A percentile compares a stretch with the other conserved stretches of the same genome.
Evolutionary conservation across 768 basidiomycete genomes (phyloP).

Genomic region (Omphalotus guepiniiformis): DNA sequence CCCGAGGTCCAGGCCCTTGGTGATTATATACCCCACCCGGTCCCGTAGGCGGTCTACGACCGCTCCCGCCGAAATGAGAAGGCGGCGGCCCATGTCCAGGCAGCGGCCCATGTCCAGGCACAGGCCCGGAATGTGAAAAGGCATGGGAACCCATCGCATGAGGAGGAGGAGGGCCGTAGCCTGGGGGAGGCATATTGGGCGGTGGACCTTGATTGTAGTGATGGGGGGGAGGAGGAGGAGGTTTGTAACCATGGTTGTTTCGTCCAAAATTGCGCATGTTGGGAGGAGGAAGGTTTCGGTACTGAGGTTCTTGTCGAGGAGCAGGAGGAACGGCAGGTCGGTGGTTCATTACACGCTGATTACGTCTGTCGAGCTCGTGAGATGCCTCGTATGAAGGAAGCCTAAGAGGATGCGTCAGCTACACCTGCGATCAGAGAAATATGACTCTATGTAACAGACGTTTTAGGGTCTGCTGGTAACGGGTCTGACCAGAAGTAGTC

Average conservation of each 20-base stretch:
- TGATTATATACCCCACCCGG: too few relatives aligned
- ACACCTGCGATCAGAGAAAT: background rate
- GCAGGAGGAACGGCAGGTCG: constrained; percentile 1
- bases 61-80: too few relatives aligned
- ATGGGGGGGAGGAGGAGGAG: background rate
- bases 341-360: constrained; percentile 36
- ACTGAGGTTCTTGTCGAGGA: background rate
- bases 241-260: too few relatives aligned
- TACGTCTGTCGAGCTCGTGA: constrained; percentile 77
- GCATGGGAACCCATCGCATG: too few relatives aligned
- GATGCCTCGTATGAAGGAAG: constrained; percentile 77
- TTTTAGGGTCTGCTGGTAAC: constrained; percentile 78
- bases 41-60: too few relatives aligned
- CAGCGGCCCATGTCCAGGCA: too few relatives aligned
- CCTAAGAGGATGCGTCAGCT: constrained; percentile 29
- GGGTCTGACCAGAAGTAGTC: constrained; percentile 95
- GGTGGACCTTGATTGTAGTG: background rate
- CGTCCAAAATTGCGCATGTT: too few relatives aligned
- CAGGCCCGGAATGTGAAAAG: too few relatives aligned
- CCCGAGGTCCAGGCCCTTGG: too few relatives aligned
- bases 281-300: background rate
- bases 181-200: background rate
- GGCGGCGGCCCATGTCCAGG: too few relatives aligned
- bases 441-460: constrained; percentile 37
- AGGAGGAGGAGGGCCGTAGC: background rate